Percentiles rank a stretch among this genome's conserved stretches.
phyloP scores from a whole-genome alignment of 192 early-diverging fungal genomes.

The Gamsiella multidivaricata region DNA sequence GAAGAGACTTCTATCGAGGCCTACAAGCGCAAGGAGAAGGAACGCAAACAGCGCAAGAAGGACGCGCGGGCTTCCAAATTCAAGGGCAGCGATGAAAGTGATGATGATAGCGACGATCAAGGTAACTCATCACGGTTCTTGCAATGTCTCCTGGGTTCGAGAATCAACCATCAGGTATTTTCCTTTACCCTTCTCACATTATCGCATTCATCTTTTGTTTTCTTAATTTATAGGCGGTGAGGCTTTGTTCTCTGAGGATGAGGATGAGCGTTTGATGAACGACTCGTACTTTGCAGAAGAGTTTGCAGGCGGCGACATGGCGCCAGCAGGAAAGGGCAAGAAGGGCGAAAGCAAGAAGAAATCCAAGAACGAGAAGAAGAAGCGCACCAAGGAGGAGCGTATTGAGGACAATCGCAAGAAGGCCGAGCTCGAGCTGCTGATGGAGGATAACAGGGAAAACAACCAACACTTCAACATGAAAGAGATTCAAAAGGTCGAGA shows the following conservation, averaged over 20 bases:
- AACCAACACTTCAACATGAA: slow-evolving; percentile 90
- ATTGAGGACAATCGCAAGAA: slow-evolving; percentile 67
- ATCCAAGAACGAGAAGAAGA: slow-evolving; percentile 59
- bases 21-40: slow-evolving; percentile 85
- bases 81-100: slow-evolving; percentile 28
- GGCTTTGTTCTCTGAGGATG: slow-evolving; percentile 69
- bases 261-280: slow-evolving; percentile 59
- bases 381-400: slow-evolving; percentile 67
- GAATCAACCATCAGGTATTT: not conserved
- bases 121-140: too few relatives aligned
- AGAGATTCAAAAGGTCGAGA: slow-evolving; percentile 87
- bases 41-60: slow-evolving; percentile 77
- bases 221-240: slow-evolving; percentile 32
- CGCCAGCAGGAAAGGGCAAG: slow-evolving; percentile 47
- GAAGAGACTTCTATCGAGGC: slow-evolving; percentile 89
- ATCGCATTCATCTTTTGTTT: not conserved
- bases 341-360: slow-evolving; percentile 50
- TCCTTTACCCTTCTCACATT: not conserved
- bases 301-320: slow-evolving; percentile 49
- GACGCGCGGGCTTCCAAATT: slow-evolving; percentile 51
- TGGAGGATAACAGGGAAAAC: slow-evolving; percentile 72
- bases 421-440: slow-evolving; percentile 88
- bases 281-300: slow-evolving; percentile 59
- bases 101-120: slow-evolving; percentile 33
- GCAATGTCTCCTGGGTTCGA: too few relatives aligned